Base-by-base conservation (phyloP, 2,329 filamentous ascomycete genomes). In the Penicillium polonicum region DNA sequence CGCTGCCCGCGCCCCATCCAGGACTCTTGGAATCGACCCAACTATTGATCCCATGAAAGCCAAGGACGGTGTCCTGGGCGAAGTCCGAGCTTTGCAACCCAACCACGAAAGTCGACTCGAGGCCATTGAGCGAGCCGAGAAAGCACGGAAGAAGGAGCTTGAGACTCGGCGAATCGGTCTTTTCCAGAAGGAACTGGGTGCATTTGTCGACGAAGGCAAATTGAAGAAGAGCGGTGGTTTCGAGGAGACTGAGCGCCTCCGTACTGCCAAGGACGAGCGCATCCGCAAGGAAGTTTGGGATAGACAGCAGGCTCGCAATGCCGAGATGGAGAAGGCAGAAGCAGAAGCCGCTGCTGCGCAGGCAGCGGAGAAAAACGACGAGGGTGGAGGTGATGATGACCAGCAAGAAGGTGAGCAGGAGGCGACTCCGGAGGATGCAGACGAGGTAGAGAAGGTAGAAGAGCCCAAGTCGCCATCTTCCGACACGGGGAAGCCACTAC, bases 41-140 rank as follows among this genome's bases (percentile, higher is more conserved):
- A 78, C 78, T 5, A 73, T 85, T 25, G 89, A 97, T 74, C 92
- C 90, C 7, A 83, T 80, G 59, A 87, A 89, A 60, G 94, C 92
- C 52, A 96, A 97, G 74, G 93, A 97, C 71, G 90, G 88, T 31
- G 88, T 99, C 21, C 81, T 99, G 2, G 92, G 91, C 46, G 94
- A 97, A 78, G 93, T 99, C 44, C 87, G 94, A 43, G 94, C 94
- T 4, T 79, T 99, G 45, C 90, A 94, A 71, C 92, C 93, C 1
- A 97, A 99, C 70, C 94, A 99, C 73, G 92, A 97, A 74, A 87
- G 90, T 65, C 85, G 94, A 36, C 81, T 99, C 0, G 94, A 97
- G 76, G 94, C 94, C 36, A 99, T 99, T 65, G 92, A 97, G 74
- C 87, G 94, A n/a, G 94, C 94, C 0, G 94, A 97, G 77, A 94